Conservation (phyloP, 176 grass and related monocot genomes). For the Chloris gayana region DNA sequence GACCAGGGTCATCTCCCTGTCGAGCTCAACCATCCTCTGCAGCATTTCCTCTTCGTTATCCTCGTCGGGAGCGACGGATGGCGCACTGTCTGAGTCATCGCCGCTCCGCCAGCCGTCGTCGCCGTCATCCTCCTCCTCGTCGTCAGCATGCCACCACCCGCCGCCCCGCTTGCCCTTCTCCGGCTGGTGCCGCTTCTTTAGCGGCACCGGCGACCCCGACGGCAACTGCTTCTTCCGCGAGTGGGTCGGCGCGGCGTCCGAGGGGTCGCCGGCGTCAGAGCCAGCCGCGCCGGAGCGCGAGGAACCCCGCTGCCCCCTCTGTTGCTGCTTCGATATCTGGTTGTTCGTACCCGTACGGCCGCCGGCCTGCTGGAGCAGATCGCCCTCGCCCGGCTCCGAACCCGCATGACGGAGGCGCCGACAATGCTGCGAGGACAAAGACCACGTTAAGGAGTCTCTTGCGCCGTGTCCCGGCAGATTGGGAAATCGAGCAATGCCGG, state of each 20-base stretch:
- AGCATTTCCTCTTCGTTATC: conserved; percentile 88
- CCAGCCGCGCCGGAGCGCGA: conserved; percentile 60
- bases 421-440: too few species aligned
- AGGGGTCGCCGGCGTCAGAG: conserved; percentile 56
- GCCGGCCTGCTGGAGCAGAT: conserved; percentile 79
- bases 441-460: background rate
- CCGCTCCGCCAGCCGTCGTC: conserved; percentile 37
- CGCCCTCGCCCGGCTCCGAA: too few species aligned
- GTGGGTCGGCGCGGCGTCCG: conserved; percentile 50
- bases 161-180: conserved; percentile 35
- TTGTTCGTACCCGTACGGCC: conserved; percentile 57
- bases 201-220: conserved; percentile 64
- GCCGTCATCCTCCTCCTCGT: conserved; percentile 45
- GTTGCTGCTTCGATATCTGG: conserved; percentile 47
- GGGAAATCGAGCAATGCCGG: too few species aligned
- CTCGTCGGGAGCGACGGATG: too few species aligned
- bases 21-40: conserved; percentile 66
- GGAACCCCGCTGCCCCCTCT: too few species aligned
- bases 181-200: conserved; percentile 80
- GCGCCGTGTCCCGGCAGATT: background rate
- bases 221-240: conserved; percentile 50
- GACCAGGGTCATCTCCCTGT: conserved; percentile 70
- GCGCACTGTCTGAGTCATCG: conserved; percentile 87
- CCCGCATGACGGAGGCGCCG: too few species aligned
- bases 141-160: conserved; percentile 32